Conservation (phyloP, 2,329 filamentous ascomycete genomes). For the Botryosphaeria dothidea region DNA sequence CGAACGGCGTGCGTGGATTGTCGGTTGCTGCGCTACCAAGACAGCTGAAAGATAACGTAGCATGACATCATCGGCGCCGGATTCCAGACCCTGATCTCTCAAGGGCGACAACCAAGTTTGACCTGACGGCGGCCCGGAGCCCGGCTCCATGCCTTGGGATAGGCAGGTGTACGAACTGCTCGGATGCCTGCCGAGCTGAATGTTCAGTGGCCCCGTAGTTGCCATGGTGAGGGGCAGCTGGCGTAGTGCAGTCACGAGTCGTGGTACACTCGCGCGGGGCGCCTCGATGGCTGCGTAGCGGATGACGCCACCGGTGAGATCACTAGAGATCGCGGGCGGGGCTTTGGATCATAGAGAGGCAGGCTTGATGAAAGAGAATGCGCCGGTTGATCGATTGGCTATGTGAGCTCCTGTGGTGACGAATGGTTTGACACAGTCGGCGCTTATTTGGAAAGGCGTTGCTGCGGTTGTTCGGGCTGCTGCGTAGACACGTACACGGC, state of each 20-base stretch:
- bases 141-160: background rate
- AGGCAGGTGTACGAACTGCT: background rate
- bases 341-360: background rate
- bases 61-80: constrained; percentile 8
- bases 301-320: constrained; percentile 11
- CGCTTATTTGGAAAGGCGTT: background rate
- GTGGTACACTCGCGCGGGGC: background rate
- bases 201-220: background rate
- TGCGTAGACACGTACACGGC: background rate
- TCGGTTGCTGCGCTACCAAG: background rate
- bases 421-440: background rate
- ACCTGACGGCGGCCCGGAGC: background rate
- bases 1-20: background rate
- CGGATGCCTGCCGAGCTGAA: background rate
- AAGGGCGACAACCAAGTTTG: background rate
- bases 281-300: background rate
- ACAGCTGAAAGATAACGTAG: constrained; percentile 7
- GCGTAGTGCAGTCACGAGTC: background rate
- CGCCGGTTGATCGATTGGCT: background rate
- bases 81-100: constrained; percentile 1
- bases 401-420: background rate
- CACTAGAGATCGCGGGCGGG: background rate
- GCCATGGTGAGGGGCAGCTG: background rate
- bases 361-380: background rate
- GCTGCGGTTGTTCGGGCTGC: no score